Conservation (phyloP, 2,329 filamentous ascomycete genomes). For the Epichloe hybrida region DNA sequence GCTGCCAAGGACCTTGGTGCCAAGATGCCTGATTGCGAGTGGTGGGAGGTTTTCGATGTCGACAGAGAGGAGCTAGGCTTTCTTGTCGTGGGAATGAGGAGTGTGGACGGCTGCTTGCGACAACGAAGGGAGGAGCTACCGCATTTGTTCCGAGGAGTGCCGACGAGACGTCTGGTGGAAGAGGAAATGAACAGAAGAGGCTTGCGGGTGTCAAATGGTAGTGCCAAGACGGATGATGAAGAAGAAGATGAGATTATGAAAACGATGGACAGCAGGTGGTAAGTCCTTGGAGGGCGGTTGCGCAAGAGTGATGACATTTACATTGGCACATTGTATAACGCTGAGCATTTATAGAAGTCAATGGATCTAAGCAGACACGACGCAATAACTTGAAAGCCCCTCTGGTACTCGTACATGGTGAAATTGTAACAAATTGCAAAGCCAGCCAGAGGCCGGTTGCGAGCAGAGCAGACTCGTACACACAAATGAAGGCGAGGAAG, state of each 20-base stretch:
- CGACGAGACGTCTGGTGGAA: slow-evolving; percentile 45
- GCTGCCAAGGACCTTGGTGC: slow-evolving; percentile 63
- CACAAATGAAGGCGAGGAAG: neutral
- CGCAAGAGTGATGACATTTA: no score
- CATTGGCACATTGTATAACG: no score
- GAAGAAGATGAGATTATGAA: slow-evolving; percentile 32
- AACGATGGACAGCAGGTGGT: slow-evolving; percentile 20
- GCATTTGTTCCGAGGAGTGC: slow-evolving; percentile 33
- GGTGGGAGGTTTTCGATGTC: slow-evolving; percentile 98
- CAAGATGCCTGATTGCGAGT: slow-evolving; percentile 70
- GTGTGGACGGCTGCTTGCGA: slow-evolving; percentile 56
- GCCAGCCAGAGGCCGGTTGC: no score
- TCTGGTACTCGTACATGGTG: no score
- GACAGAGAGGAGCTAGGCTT: slow-evolving; percentile 92
- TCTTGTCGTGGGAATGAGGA: slow-evolving; percentile 72
- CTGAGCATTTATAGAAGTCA: no score
- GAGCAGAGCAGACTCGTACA: no score
- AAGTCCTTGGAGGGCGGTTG: no score
- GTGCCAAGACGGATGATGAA: slow-evolving; percentile 18
- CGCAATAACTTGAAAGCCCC: no score
- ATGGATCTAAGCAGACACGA: no score
- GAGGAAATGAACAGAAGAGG: slow-evolving; percentile 44
- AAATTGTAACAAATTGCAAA: no score
- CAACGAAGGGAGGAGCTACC: slow-evolving; percentile 44
- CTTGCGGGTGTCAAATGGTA: slow-evolving; percentile 20